Percentiles rank a stretch among this genome's conserved stretches.
Evolutionary conservation across 2,329 filamentous ascomycete genomes (phyloP).

Genomic region (Colletotrichum sp.): DNA sequence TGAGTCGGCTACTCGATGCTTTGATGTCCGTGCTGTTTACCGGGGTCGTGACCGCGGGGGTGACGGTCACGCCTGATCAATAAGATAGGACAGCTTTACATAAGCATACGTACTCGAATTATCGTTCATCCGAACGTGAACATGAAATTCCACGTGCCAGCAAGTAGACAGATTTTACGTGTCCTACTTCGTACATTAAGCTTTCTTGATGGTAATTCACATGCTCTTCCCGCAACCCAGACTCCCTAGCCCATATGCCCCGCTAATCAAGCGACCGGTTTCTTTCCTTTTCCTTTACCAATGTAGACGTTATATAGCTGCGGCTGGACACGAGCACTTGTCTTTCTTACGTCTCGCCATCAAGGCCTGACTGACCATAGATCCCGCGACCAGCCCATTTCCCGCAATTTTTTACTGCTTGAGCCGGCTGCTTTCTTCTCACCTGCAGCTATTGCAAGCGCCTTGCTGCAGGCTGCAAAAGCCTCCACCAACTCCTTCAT

Average conservation of each 20-base stretch:
- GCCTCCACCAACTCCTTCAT: constrained; percentile 79
- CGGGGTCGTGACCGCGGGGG: background rate
- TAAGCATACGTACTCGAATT: background rate
- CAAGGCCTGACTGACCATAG: constrained; percentile 62
- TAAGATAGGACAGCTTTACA: background rate
- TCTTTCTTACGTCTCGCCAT: background rate
- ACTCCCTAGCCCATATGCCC: background rate
- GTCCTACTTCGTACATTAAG: background rate
- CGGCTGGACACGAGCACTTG: background rate
- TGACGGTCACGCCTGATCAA: too few species aligned
- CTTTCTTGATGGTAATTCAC: background rate
- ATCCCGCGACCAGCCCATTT: constrained; percentile 68
- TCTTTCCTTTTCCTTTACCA: background rate
- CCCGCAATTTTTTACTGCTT: constrained; percentile 64
- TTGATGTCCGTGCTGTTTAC: background rate
- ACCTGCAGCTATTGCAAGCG: constrained; percentile 62
- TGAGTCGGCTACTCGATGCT: background rate
- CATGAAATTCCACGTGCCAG: background rate
- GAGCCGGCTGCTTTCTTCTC: constrained; percentile 58
- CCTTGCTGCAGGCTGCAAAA: constrained; percentile 79
- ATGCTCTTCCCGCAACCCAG: background rate
- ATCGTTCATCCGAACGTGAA: background rate
- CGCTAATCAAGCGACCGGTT: background rate
- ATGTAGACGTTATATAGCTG: background rate
- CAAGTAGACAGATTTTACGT: background rate